phyloP scores from a whole-genome alignment of 176 grass and related monocot genomes.

The Bonia amplexicaulis region DNA sequence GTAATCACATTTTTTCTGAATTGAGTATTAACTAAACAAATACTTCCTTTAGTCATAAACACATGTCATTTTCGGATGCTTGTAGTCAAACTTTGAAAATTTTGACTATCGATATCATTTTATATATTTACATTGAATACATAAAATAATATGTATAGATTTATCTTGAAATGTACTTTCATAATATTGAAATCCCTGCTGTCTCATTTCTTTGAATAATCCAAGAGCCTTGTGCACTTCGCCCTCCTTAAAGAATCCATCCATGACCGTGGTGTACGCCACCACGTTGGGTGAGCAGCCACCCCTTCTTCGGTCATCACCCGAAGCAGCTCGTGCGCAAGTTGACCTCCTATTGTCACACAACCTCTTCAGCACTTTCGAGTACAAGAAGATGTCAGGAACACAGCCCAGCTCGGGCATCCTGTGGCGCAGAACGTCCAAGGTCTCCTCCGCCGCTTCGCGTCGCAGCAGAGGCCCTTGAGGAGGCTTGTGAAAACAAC shows the following conservation, averaged over 20 bases:
- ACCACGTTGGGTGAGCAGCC: neutral
- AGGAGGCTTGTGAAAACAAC: neutral
- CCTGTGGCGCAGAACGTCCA: constrained; percentile 12
- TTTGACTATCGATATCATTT: no score
- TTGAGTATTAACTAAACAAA: no score
- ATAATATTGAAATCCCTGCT: neutral
- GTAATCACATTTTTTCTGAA: no score
- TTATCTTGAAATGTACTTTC: no score
- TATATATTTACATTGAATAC: no score
- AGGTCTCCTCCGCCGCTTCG: neutral
- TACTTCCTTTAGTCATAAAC: no score
- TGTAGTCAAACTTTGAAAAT: no score
- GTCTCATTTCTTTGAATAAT: constrained; percentile 22
- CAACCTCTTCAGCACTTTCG: constrained; percentile 1
- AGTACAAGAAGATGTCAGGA: neutral
- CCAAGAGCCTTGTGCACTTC: neutral
- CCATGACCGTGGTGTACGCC: neutral
- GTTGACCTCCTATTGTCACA: neutral
- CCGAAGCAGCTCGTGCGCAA: neutral
- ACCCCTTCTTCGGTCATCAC: neutral
- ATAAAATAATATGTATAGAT: no score
- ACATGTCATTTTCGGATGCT: no score
- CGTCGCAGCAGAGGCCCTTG: constrained; percentile 3
- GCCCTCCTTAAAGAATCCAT: constrained; percentile 22
- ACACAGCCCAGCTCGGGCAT: constrained; percentile 28